Conservation (phyloP, 129 eudicot genomes). For the Smallanthus sonchifolius region DNA sequence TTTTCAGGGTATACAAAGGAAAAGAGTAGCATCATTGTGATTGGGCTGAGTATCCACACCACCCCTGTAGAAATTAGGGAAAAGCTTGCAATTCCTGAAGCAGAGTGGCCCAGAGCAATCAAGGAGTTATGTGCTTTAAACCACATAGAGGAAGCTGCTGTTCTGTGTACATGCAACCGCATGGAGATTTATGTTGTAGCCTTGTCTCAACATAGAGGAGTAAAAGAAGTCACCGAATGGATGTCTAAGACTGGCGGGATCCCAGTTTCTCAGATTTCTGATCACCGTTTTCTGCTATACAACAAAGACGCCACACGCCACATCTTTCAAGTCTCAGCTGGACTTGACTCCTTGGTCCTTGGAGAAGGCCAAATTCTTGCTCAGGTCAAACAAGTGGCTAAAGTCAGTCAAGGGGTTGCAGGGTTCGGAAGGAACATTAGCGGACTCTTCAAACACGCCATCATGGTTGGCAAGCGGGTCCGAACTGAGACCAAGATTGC, state of each 20-base stretch:
- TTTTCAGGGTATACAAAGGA: constrained; percentile 85
- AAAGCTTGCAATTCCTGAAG: constrained; percentile 45
- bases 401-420: constrained; percentile 56
- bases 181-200: background rate
- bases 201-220: constrained; percentile 3
- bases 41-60: constrained; percentile 87
- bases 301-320: constrained; percentile 85
- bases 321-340: constrained; percentile 85
- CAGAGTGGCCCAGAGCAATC: constrained; percentile 95
- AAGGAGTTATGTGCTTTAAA: background rate
- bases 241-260: constrained; percentile 97
- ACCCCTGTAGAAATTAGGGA: constrained; percentile 91
- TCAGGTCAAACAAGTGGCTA: constrained; percentile 90
- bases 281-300: constrained; percentile 78
- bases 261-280: constrained; percentile 63
- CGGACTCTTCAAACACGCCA: constrained; percentile 86
- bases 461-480: constrained; percentile 80
- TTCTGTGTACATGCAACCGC: constrained; percentile 32
- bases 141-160: constrained; percentile 39
- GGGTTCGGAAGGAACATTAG: constrained; percentile 92
- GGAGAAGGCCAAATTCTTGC: constrained; percentile 97
- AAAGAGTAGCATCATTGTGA: constrained; percentile 93
- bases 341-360: constrained; percentile 75
- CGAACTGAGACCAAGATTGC: constrained; percentile 71
- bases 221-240: constrained; percentile 96